Base-by-base conservation (phyloP, 352 stramenopile genomes). In the Globisporangium mamillatum region DNA sequence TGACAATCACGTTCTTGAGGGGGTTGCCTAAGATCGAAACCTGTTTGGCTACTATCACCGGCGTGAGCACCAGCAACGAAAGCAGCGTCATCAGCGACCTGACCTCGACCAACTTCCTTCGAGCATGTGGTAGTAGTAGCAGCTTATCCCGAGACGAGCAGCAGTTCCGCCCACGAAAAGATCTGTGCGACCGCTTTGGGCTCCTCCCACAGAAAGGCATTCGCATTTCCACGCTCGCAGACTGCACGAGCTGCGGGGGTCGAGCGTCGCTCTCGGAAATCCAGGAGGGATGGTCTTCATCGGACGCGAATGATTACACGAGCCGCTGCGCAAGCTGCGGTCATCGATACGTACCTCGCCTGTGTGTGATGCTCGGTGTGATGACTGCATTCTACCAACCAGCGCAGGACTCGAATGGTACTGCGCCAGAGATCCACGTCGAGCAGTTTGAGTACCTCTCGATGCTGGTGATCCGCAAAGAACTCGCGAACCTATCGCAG, bases 141-240 rank as follows among this genome's bases (percentile, higher is more conserved):
- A n/a, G 41, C n/a, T 10, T 9, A 4, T 5, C 24, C 10, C 34
- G 59, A 24, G 1, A 20, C 12, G 16, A 68, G 7, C 36, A 65
- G 65, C 64, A 63, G 44, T 75, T 68, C 1, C 70, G 65, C 34
- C 56, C 66, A 36, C 64, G 60, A 56, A 72, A 50, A n/a, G 75
- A 82, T n/a, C 60, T 85, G 9, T 82, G 71, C 66, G 80, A 88
- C 34, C 74, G 74, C n/a, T 86, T 84, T 61, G 77, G 80, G 0
- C 36, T 79, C 6, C 55, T 88, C 8, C 78, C 77, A 4, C 34
- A 67, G 61, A 66, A 64, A 6, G 72, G 72, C 24, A 84, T 88
- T 46, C 71, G 77, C 22, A 58, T 88, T 46, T 82, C 70, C 6
- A 66, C 77, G 3, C 65, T 84, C 1, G 73, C 77, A 0, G 80